Base-by-base conservation (phyloP, 1,284 basidiomycete species). In the Retiboletus flavoniger region DNA sequence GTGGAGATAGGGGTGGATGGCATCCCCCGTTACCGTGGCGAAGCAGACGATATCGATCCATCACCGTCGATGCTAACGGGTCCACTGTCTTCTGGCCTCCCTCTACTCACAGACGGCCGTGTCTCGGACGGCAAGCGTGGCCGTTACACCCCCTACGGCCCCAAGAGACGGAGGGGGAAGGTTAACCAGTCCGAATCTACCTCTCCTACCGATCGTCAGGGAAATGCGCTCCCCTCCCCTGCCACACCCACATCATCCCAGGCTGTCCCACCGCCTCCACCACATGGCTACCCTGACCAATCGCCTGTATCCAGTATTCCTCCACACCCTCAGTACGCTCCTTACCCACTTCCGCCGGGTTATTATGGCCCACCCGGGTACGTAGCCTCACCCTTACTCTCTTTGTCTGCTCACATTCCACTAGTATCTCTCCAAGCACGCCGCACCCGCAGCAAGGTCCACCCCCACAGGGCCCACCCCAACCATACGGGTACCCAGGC, bases 1-100 rank as follows among this genome's bases (percentile, higher is more conserved):
- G 87, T 93, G 38, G 91, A 95, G 66, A 75, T 89, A 35, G 93
- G 90, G 34, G 77, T 82, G 1, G 93, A 96, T 68, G 93, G 93
- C 52, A 64, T 89, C 7, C 85, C 85, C 26, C 81, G 90, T 21
- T 97, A 95, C 69, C 80, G 88, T 34, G 87, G 87, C 43, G 87
- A 91, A 66, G 85, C 86, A 17, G 87, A 91, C 64, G 88, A 90
- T 40, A 68, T 75, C 10, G 79, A 82, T 26, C 58, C 71, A 0
- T 79, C 82, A 3, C 75, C 80, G 0, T 72, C 78, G 11, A 66
- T 81, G 42, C 65, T 80, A 44, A 65, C 79, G 8, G 74, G 78
- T 0, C 77, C 83, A 0, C 66, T 85, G 19, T 77, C 82, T 3
- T 74, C 77, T 16, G 79, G 76, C 13, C 69, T 80, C 16, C 80